Percentiles rank a stretch among this genome's conserved stretches.
These are phyloP conservation scores for Collybia mongolica DNA, from an alignment of 768 basidiomycete genomes.

Conservation along the genomic window DNA sequence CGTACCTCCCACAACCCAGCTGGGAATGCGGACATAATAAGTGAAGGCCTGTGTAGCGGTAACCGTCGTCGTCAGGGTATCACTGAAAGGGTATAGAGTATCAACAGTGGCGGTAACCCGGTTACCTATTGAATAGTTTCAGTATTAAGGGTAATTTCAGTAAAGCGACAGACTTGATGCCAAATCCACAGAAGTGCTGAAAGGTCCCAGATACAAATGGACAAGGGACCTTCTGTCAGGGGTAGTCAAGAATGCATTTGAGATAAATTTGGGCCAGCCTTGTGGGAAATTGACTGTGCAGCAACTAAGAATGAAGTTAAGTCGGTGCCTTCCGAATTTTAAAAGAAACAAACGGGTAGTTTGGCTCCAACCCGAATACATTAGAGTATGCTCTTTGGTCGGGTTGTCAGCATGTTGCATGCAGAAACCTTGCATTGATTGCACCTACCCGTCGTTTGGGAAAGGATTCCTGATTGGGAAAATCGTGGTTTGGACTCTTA, in stretches of 20 bases:
- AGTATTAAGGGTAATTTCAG: background rate
- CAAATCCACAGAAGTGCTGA: constrained; percentile 37
- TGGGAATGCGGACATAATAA: constrained; percentile 45
- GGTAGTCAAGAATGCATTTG: constrained; percentile 45
- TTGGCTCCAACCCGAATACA: constrained; percentile 46
- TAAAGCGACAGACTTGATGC: constrained; percentile 27
- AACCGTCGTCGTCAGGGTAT: constrained; percentile 40
- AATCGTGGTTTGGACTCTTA: constrained; percentile 1
- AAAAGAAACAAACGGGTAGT: constrained; percentile 36
- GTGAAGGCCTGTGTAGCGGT: constrained; percentile 38
- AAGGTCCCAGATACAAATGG: constrained; percentile 46
- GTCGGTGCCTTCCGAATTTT: background rate
- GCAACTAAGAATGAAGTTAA: constrained; percentile 23
- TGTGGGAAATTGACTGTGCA: constrained; percentile 53
- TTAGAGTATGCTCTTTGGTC: constrained; percentile 38
- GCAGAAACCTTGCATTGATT: constrained; percentile 12
- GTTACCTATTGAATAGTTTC: constrained; percentile 27
- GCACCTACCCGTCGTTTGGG: constrained; percentile 47
- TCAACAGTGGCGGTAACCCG: constrained; percentile 38
- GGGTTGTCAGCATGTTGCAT: background rate
- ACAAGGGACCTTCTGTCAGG: constrained; percentile 39
- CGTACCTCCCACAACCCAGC: constrained; percentile 44
- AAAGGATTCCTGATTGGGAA: constrained; percentile 42
- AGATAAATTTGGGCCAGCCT: constrained; percentile 52
- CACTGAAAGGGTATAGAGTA: constrained; percentile 49